Evolutionary conservation across 1,139 yeast genomes (phyloP).

Genomic region (Debaryomyces fabryi): DNA sequence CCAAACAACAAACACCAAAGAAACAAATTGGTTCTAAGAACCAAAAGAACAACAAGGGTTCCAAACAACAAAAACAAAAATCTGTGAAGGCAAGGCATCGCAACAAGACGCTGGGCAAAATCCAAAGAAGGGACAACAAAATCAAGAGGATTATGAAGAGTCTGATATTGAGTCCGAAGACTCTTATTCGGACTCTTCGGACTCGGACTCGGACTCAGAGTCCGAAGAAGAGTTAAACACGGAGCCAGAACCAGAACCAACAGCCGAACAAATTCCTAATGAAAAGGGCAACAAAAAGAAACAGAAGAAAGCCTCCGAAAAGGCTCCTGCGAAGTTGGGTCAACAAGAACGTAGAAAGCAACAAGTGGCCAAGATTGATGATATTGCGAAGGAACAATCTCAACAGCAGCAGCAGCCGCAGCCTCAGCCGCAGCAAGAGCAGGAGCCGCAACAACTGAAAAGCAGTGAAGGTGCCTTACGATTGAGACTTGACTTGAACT

Average conservation of each 20-base stretch:
- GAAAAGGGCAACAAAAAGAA: background rate
- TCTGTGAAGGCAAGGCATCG: no score
- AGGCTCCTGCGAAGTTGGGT: background rate
- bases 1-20: background rate
- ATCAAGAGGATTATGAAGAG: no score
- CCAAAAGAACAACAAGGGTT: background rate
- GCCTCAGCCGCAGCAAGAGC: background rate
- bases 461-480: background rate
- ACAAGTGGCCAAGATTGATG: background rate
- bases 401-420: background rate
- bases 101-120: no score
- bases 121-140: no score
- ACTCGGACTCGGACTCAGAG: background rate
- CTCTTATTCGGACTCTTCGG: no score
- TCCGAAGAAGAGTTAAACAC: background rate
- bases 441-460: background rate
- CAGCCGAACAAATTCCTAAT: background rate
- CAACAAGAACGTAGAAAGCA: background rate
- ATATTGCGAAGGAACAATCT: background rate
- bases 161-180: no score
- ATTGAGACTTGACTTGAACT: background rate
- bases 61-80: no score
- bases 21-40: background rate
- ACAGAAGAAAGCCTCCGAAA: background rate
- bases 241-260: background rate